Conservation (phyloP, 2,329 filamentous ascomycete genomes). For the Kalaharituber pfeilii region DNA sequence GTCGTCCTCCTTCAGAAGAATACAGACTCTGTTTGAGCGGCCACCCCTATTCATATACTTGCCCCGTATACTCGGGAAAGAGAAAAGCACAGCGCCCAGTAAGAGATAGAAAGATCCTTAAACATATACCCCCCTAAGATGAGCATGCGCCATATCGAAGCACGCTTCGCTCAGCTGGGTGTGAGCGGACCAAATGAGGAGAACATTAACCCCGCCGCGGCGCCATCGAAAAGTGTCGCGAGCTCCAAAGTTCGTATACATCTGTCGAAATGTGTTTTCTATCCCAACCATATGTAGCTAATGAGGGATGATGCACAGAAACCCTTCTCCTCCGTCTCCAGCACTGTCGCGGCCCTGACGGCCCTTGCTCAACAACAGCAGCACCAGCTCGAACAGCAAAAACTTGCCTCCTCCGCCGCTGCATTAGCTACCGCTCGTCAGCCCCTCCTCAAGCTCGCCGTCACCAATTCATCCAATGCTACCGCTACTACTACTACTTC, state of each 20-base stretch:
- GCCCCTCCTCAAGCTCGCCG: conserved; percentile 22
- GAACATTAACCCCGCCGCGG: conserved; percentile 19
- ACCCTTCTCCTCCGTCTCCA: conserved; percentile 21
- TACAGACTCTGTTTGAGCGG: too few relatives aligned
- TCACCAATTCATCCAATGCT: conserved; percentile 14
- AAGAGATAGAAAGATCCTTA: too few relatives aligned
- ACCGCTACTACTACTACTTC: conserved; percentile 3
- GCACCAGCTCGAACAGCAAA: conserved; percentile 17
- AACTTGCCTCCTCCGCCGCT: conserved; percentile 1
- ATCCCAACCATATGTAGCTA: conserved; percentile 5
- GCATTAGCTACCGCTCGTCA: conserved; percentile 15
- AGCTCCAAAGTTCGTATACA: conserved; percentile 8
- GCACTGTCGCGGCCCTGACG: conserved; percentile 17
- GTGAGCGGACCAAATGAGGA: conserved; percentile 19
- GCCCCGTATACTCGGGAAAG: too few relatives aligned
- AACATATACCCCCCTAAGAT: background rate
- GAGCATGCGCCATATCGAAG: conserved; percentile 20
- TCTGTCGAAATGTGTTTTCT: conserved; percentile 1
- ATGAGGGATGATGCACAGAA: conserved; percentile 10
- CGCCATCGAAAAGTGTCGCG: conserved; percentile 14
- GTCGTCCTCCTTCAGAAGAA: too few relatives aligned
- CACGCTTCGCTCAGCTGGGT: conserved; percentile 16
- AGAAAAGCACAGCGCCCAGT: too few relatives aligned
- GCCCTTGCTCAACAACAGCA: conserved; percentile 8
- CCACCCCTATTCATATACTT: too few relatives aligned